These are phyloP conservation scores for Chenopodium album DNA, from an alignment of 148 eudicot species.

Conservation along the genomic window DNA sequence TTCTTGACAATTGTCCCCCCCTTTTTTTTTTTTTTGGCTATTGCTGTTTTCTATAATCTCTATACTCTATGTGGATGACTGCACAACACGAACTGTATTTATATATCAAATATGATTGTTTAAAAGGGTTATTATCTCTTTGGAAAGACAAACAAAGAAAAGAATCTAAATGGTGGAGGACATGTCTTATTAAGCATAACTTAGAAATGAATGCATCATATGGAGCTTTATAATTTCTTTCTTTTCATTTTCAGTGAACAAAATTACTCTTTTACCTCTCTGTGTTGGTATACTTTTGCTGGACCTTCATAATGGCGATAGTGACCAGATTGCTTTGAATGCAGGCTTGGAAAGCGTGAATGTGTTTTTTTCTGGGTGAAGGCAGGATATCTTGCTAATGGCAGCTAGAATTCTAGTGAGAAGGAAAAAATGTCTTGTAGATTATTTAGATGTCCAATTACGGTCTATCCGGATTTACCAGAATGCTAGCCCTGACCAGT, in stretches of 20 bases:
- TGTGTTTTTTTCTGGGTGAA: slow-evolving; percentile 7
- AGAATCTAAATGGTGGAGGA: background rate
- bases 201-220: background rate
- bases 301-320: background rate
- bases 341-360: slow-evolving; percentile 17
- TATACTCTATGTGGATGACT: no score
- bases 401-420: slow-evolving; percentile 24
- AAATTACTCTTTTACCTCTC: background rate
- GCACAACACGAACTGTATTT: background rate
- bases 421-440: slow-evolving; percentile 13
- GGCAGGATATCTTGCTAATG: slow-evolving; percentile 16
- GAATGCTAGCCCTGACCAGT: slow-evolving; percentile 13
- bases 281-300: background rate
- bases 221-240: background rate
- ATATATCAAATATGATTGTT: background rate
- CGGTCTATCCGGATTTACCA: slow-evolving; percentile 23
- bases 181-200: background rate
- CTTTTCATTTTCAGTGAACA: background rate
- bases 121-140: background rate
- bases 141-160: background rate
- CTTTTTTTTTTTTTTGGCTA: background rate
- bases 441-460: slow-evolving; percentile 14
- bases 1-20: background rate
- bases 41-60: background rate
- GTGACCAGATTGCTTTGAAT: background rate